phyloP scores from a whole-genome alignment of 805 yeast genomes.

The Spathaspora sp. region DNA sequence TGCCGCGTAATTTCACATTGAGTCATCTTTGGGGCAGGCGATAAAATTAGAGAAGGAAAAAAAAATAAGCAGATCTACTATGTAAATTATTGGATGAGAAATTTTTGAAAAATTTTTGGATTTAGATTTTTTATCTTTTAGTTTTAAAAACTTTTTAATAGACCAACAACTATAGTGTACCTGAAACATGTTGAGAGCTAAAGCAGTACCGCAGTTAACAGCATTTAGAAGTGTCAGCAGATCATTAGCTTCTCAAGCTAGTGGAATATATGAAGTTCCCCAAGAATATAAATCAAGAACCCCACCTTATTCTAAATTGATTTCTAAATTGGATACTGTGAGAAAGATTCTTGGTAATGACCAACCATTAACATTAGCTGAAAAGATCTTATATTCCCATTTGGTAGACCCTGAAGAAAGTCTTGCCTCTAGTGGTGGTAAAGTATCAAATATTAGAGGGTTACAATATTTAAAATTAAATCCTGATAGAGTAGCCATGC shows the following conservation, averaged over 20 bases:
- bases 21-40: background rate
- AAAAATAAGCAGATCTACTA: conserved; percentile 2
- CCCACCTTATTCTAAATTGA: conserved; percentile 83
- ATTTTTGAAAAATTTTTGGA: background rate
- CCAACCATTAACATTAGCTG: conserved; percentile 86
- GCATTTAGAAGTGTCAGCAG: background rate
- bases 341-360: conserved; percentile 56
- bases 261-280: conserved; percentile 42
- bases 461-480: conserved; percentile 83
- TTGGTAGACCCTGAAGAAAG: conserved; percentile 82
- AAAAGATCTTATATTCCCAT: conserved; percentile 91
- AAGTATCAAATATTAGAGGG: conserved; percentile 67
- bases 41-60: background rate
- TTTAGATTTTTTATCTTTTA: background rate
- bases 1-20: background rate
- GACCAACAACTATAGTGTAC: background rate
- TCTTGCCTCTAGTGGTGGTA: conserved; percentile 48
- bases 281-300: conserved; percentile 62
- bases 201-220: background rate
- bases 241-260: conserved; percentile 29
- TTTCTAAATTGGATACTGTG: conserved; percentile 60
- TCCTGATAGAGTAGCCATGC: conserved; percentile 99
- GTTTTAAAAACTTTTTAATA: background rate
- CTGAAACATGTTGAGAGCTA: conserved; percentile 7
- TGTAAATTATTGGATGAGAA: background rate